Conservation (phyloP, 805 yeast species). For the Scheffersomyces spartinae region DNA sequence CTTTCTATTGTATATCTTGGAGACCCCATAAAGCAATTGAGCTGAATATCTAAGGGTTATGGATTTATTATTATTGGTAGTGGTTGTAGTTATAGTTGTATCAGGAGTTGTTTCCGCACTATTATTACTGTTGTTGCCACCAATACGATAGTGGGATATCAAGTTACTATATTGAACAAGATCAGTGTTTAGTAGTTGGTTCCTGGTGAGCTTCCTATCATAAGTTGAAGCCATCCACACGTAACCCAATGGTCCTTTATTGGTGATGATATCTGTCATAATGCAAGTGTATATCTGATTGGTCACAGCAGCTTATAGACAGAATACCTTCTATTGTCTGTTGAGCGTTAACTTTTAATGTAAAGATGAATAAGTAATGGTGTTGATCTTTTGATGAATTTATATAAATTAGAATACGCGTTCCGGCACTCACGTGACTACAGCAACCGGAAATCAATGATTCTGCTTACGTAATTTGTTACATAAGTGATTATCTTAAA, state of each 20-base stretch:
- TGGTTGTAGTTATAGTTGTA: constrained; percentile 5
- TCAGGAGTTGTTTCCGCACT: constrained; percentile 2
- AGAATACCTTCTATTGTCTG: no score
- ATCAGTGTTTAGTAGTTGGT: constrained; percentile 61
- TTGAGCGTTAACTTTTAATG: no score
- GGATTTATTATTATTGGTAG: constrained; percentile 29
- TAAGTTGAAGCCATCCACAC: constrained; percentile 91
- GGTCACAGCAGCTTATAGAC: no score
- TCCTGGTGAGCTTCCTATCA: constrained; percentile 64
- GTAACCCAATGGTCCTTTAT: constrained; percentile 76
- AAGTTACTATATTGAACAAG: constrained; percentile 56
- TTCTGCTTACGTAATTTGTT: no score
- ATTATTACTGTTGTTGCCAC: constrained; percentile 16
- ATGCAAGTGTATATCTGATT: no score
- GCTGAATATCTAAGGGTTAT: constrained; percentile 77
- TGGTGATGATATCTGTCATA: no score
- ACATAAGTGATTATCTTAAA: no score
- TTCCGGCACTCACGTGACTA: no score
- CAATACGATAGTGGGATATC: constrained; percentile 44
- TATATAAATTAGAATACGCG: no score
- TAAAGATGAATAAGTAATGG: no score
- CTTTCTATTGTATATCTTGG: constrained; percentile 74
- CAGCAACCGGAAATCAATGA: no score
- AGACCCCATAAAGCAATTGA: constrained; percentile 77
- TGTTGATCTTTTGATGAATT: no score